Base-by-base conservation (phyloP, 768 basidiomycete genomes). In the Tephrocybe sp. region DNA sequence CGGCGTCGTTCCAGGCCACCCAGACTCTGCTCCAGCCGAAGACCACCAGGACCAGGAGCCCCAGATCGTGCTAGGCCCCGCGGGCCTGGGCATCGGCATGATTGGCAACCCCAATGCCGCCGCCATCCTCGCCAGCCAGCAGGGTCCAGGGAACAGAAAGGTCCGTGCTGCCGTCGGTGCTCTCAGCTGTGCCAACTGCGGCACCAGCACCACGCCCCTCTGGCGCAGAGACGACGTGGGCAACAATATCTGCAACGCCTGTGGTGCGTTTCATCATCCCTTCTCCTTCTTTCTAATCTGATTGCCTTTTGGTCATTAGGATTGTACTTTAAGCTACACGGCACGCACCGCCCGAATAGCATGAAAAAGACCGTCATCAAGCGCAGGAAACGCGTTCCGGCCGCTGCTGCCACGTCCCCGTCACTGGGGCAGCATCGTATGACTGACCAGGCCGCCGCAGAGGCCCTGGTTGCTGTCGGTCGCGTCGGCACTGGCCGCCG, bases 361-460 rank as follows among this genome's bases (percentile, higher is more conserved):
- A 96, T 99, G 94, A 98, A 97, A 73, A 98, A 98, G 77, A 90
- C 92, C 3, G 93, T 97, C 59, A 99, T 99, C 80, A 99, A 99
- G 74, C 83, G 97, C 28, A 79, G 97, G 58, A 98, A 98, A 72
- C 87, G 97, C 59, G 95, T 99, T 36, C 94, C 97, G n/a, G n/a
- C n/a, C 30, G 95, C 96, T 45, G 93, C 95, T 36, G 83, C 88
- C 17, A 79, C 73, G 8, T 30, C 56, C 4, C 15, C 34, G 7
- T 4, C 11, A 36, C 34, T 7, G 15, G 8, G 15, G 11, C 11
- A 12, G 34, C 71, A 66, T 15, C 69, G 74, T 45, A 73, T 90
- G 75, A 80, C 86, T 10, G 92, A 94, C 65, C 90, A 92, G 64
- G 90, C 90, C 32, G 92, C 92, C 1, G 92, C 92, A 10, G 92